Percentiles rank a stretch among this genome's conserved stretches.
These are phyloP conservation scores for Trichoderma oligosporum DNA, from an alignment of 2,329 filamentous ascomycete species.

Conservation along the genomic window DNA sequence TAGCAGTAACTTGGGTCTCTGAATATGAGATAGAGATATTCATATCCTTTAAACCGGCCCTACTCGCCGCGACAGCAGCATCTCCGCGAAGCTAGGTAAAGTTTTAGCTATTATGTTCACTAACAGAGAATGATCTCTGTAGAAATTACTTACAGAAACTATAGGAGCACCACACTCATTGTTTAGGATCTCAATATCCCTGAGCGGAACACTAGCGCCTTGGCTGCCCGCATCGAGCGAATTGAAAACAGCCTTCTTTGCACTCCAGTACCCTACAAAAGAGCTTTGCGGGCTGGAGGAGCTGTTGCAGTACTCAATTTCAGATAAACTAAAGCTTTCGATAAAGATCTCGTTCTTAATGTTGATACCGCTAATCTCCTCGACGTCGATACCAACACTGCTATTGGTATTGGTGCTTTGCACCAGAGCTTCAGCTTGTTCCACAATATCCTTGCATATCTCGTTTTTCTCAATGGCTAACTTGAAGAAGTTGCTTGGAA, in stretches of 20 bases:
- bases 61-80: constrained; percentile 74
- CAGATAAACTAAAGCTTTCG: constrained; percentile 83
- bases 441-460: constrained; percentile 88
- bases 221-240: constrained; percentile 80
- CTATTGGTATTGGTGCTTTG: no score
- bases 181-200: constrained; percentile 88
- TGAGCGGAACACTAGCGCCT: constrained; percentile 83
- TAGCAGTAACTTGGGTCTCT: constrained; percentile 87
- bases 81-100: constrained; percentile 75
- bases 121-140: not conserved
- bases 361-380: constrained; percentile 82
- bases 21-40: constrained; percentile 95
- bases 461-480: constrained; percentile 59
- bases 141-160: constrained; percentile 66
- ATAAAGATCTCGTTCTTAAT: constrained; percentile 92
- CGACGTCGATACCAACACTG: no score
- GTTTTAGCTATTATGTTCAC: constrained; percentile 35
- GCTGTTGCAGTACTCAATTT: constrained; percentile 82
- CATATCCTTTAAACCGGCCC: constrained; percentile 82
- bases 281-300: constrained; percentile 79
- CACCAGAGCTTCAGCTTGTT: no score
- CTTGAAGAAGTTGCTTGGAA: constrained; percentile 63
- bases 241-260: constrained; percentile 99
- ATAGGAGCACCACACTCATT: constrained; percentile 77
- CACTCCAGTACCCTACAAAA: constrained; percentile 93